Base-by-base conservation (phyloP, 345 rosid species). In the Hevea brasiliensis region DNA sequence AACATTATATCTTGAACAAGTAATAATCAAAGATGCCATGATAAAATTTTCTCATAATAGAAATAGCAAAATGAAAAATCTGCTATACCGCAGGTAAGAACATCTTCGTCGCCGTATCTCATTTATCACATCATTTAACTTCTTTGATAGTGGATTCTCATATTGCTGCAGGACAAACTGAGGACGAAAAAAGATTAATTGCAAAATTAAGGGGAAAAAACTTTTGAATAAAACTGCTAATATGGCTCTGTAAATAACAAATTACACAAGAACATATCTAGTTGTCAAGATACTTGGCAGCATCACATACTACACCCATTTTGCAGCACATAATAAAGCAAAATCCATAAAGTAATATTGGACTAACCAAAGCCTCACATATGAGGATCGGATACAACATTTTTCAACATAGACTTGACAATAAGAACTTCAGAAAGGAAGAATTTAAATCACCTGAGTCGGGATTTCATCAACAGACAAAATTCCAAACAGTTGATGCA, bases 51-150 rank as follows among this genome's bases (percentile, higher is more conserved):
- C 17, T 8, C 17, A 55, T 20, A 32, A 32, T 32, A 32, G 26
- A 58, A 68, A 69, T 51, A 32, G 37, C 37, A 1, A 32, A 1
- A 32, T 2, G 37, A 32, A 32, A 32, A 32, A 32, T 32, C 2
- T 32, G 37, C 37, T 32, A 60, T 86, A 91, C 98, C 95, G 88
- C 62, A 93, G 81, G 83, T 89, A 93, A 40, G 90, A 89, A 78
- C 93, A 81, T 82, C 98, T 89, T 80, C 87, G 89, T 32, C 87
- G 82, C 58, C 98, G 84, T 71, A 93, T 89, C 83, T 82, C 95
- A 74, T 93, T 91, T 67, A 93, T 85, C 61, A 91, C 81, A 0
- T 89, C 92, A 68, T 89, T 91, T 50, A 87, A 81, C 75, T 88
- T 93, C 85, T 87, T 87, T 21, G 98, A 93, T 69, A 86, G 72